These are phyloP conservation scores for Corynespora cassiicola DNA, from an alignment of 2,329 filamentous ascomycete species.

Conservation along the genomic window DNA sequence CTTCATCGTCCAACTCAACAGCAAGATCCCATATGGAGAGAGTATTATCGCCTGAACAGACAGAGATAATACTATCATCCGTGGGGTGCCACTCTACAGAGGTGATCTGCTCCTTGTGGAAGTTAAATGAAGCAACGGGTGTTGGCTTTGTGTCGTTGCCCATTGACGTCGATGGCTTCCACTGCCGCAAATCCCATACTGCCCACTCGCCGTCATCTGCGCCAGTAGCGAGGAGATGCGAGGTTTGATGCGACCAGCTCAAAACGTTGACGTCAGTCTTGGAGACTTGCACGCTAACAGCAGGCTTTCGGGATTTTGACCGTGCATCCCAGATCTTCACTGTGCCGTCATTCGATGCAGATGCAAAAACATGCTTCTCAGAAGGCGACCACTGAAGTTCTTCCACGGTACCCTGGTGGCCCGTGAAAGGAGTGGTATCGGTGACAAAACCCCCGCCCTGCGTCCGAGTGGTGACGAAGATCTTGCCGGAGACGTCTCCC, in stretches of 20 bases:
- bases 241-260: slow-evolving; percentile 89
- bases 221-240: slow-evolving; percentile 88
- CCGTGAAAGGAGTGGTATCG: slow-evolving; percentile 81
- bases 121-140: slow-evolving; percentile 90
- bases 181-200: slow-evolving; percentile 95
- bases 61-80: slow-evolving; percentile 93
- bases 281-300: slow-evolving; percentile 84
- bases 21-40: slow-evolving; percentile 96
- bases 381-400: slow-evolving; percentile 97
- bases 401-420: slow-evolving; percentile 86
- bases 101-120: slow-evolving; percentile 96
- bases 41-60: slow-evolving; percentile 91
- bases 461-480: slow-evolving; percentile 85
- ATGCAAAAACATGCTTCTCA: slow-evolving; percentile 92
- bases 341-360: slow-evolving; percentile 90
- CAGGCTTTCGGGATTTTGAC: slow-evolving; percentile 87
- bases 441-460: slow-evolving; percentile 90
- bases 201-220: slow-evolving; percentile 94
- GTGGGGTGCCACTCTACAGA: slow-evolving; percentile 97
- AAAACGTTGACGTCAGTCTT: slow-evolving; percentile 92
- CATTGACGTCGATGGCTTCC: slow-evolving; percentile 72
- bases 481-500: slow-evolving; percentile 87
- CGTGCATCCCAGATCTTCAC: slow-evolving; percentile 96
- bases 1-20: slow-evolving; percentile 95
- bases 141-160: slow-evolving; percentile 63